Percentiles rank a stretch among this genome's conserved stretches.
These are phyloP conservation scores for Dipsacomyces acuminosporus DNA, from an alignment of 371 early-diverging fungal species.

Conservation along the genomic window DNA sequence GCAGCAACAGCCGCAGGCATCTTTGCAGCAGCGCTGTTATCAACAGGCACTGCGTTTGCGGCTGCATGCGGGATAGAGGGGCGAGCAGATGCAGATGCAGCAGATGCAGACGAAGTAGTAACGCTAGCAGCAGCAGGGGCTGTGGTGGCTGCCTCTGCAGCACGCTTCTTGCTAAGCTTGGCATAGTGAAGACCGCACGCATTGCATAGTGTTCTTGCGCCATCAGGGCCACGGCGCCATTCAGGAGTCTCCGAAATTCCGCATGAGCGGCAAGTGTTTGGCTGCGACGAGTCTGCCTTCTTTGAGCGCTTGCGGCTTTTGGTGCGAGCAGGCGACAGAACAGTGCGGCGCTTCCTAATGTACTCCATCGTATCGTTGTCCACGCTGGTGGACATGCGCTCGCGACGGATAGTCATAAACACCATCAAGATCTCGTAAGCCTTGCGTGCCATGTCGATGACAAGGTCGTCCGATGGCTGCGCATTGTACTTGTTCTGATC, in stretches of 20 bases:
- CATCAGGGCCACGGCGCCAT: slow-evolving; percentile 80
- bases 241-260: slow-evolving; percentile 72
- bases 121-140: no score
- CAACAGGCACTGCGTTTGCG: neutral
- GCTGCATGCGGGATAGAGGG: neutral
- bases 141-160: slow-evolving; percentile 19
- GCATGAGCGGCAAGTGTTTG: slow-evolving; percentile 53
- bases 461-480: slow-evolving; percentile 47
- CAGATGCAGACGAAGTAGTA: neutral
- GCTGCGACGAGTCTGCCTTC: slow-evolving; percentile 41
- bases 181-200: slow-evolving; percentile 70
- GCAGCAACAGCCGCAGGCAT: neutral
- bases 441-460: slow-evolving; percentile 49
- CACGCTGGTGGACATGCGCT: slow-evolving; percentile 40
- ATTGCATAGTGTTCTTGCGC: slow-evolving; percentile 78
- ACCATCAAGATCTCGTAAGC: slow-evolving; percentile 48
- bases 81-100: neutral
- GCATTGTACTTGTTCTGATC: slow-evolving; percentile 43
- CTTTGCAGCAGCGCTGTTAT: neutral
- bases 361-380: slow-evolving; percentile 50
- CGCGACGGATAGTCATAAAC: slow-evolving; percentile 47
- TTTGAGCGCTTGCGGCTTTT: slow-evolving; percentile 46
- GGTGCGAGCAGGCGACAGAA: slow-evolving; percentile 36
- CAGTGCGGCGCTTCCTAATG: slow-evolving; percentile 48
- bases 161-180: slow-evolving; percentile 45